Evolutionary conservation across 2,329 filamentous ascomycete genomes (phyloP).

Genomic region (Colletotrichum eremochloae): DNA sequence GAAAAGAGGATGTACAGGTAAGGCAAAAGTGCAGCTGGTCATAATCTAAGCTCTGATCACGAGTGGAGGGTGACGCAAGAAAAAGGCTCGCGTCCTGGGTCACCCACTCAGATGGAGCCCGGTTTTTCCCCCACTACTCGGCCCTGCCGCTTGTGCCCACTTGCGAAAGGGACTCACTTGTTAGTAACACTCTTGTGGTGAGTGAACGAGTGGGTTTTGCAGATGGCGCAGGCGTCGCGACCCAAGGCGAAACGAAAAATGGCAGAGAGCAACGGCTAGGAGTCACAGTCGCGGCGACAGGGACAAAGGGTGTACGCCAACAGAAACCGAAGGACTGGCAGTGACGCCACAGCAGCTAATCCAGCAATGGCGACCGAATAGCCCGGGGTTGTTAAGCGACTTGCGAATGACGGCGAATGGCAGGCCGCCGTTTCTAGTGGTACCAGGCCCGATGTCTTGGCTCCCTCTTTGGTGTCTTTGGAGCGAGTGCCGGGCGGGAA

Average conservation of each 20-base stretch:
- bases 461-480: slow-evolving; percentile 34
- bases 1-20: slow-evolving; percentile 9
- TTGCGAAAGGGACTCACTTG: slow-evolving; percentile 6
- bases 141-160: slow-evolving; percentile 30
- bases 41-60: slow-evolving; percentile 37
- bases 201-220: too few relatives aligned
- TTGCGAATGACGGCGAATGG: slow-evolving; percentile 22
- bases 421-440: slow-evolving; percentile 11
- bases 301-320: background rate
- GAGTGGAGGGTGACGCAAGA: slow-evolving; percentile 41
- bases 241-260: too few relatives aligned
- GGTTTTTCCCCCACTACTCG: background rate
- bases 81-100: slow-evolving; percentile 35
- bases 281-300: background rate
- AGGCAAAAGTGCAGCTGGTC: slow-evolving; percentile 17
- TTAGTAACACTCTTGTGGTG: background rate
- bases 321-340: background rate
- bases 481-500: slow-evolving; percentile 21
- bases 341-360: slow-evolving; percentile 32
- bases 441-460: slow-evolving; percentile 29
- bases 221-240: too few relatives aligned
- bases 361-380: slow-evolving; percentile 7
- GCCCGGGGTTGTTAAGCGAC: slow-evolving; percentile 27
- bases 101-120: slow-evolving; percentile 19
- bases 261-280: too few relatives aligned